Base-by-base conservation (phyloP, 108 stramenopile species). In the Chaetoceros muelleri region DNA sequence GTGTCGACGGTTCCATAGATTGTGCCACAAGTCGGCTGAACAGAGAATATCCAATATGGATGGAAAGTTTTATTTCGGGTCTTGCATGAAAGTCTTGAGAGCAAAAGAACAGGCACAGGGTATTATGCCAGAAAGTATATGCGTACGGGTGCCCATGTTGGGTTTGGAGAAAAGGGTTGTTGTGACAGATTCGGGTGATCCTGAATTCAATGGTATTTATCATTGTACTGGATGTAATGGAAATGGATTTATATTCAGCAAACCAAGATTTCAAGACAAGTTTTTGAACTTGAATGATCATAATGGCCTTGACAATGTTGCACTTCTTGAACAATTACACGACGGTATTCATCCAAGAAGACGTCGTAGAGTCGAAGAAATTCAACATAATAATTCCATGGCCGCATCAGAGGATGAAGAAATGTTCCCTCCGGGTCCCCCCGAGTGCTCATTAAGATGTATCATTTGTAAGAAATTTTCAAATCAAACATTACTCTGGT, bases 191-290 rank as follows among this genome's bases (percentile, higher is more conserved):
- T 64, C 82, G 1, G 84, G 84, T 1, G 87, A 89, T 71, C 71
- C 79, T 1, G 84, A 89, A 50, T 80, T 68, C 53, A 85, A 89
- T 68, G 87, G 87, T 8, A 61, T 85, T n/a, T 89, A 89, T 53
- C 79, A 75, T 64, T 89, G 87, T 58, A 89, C 84, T 5, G 76
- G 75, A 24, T 69, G 70, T 46, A 83, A 85, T 55, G 80, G 84
- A 2, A 90, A 90, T 57, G 85, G 80, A 26, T 83, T 74, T 48
- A 54, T 75, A 22, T 86, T 82, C 62, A 84, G 84, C 50, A 90
- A 90, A 57, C 84, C 88, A 20, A 65, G 84, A 34, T 48, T 48
- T 52, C 67, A 76, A 19, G 68, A 68, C n/a, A n/a, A n/a, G n/a
- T n/a, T n/a, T 16, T 26, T 64, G 24, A 60, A 64, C 44, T 58